Evolutionary conservation across 306 rosid species (phyloP), one percentile per base, ranked within the genome.

Genomic region (Sophora flavescens): DNA sequence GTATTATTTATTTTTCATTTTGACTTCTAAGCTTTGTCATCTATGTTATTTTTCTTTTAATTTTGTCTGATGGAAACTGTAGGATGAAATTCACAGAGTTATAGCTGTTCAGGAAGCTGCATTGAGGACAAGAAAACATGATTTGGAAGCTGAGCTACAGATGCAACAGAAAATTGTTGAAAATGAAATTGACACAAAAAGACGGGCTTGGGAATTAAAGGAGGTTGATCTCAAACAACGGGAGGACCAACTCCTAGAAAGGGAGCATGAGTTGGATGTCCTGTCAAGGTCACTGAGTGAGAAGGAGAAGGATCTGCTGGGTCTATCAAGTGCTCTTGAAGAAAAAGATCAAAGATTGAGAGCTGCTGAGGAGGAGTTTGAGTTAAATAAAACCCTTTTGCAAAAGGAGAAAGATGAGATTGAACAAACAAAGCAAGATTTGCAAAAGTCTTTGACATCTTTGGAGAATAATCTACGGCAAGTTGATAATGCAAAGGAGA

Each of bases 161-260:
- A 64, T 61, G 77, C 88, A 71, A 82, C 79, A 83, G 33, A 95
- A 92, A 79, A 18, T 54, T 13, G 87, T 87, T 85, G 97, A 92
- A 81, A 86, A 87, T 67, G 97, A 95, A 81, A 88, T 95, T 83
- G 97, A 89, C 76, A 44, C 88, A 39, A 92, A 88, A 85, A 88
- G 93, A 84, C 83, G 97, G 77, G 92, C 97, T 58, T 95, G 99
- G 99, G 99, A 95, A 87, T 87, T 95, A 83, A 89, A 86, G 84
- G 99, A 95, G 85, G 92, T 95, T 77, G 99, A 95, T 83, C 97
- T 92, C 62, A 90, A 82, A 65, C 98, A 92, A 54, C 76, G 81
- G 70, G 91, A 89, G 70, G 92, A 90, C 60, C 88, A 87, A 80
- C 50, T 90, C 73, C 69, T 54, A 54, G 97, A 92, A 84, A 90